These are phyloP conservation scores for Fusarium sororula DNA, from an alignment of 2,329 filamentous ascomycete genomes.

Conservation along the genomic window DNA sequence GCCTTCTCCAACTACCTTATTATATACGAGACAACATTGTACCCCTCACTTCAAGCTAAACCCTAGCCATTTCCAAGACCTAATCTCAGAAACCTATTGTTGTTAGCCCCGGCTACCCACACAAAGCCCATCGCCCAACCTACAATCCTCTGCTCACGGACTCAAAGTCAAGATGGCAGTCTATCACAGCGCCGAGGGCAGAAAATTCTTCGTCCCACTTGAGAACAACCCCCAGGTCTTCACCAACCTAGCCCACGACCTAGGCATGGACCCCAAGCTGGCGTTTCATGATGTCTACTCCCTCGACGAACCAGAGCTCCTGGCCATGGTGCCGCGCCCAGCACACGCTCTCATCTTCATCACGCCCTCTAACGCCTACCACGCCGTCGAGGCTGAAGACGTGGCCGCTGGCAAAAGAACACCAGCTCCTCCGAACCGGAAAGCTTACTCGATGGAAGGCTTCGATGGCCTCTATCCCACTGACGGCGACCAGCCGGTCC, in stretches of 20 bases:
- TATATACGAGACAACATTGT: fast-evolving
- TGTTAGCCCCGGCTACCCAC: fast-evolving
- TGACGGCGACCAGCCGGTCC: not conserved
- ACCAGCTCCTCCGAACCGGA: fast-evolving
- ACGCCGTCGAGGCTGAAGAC: not conserved
- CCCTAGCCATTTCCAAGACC: no score
- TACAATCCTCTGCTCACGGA: no score
- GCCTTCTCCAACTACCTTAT: not conserved
- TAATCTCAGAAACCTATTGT: no score
- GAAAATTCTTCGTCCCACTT: not conserved
- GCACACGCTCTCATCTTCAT: not conserved
- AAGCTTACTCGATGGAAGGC: not conserved
- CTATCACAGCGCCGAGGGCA: not conserved
- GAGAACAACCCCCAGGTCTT: not conserved
- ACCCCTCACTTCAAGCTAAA: not conserved
- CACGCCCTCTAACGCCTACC: not conserved
- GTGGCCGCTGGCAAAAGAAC: not conserved
- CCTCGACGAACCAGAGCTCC: not conserved
- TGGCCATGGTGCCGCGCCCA: not conserved
- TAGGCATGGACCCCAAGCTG: not conserved
- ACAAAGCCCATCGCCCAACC: not conserved
- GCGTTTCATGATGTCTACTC: not conserved
- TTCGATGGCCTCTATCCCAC: not conserved
- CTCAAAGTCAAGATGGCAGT: not conserved
- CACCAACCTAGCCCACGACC: not conserved